Evolutionary conservation across 1,284 basidiomycete species (phyloP).

Genomic region (Pseudozyma thailandica): DNA sequence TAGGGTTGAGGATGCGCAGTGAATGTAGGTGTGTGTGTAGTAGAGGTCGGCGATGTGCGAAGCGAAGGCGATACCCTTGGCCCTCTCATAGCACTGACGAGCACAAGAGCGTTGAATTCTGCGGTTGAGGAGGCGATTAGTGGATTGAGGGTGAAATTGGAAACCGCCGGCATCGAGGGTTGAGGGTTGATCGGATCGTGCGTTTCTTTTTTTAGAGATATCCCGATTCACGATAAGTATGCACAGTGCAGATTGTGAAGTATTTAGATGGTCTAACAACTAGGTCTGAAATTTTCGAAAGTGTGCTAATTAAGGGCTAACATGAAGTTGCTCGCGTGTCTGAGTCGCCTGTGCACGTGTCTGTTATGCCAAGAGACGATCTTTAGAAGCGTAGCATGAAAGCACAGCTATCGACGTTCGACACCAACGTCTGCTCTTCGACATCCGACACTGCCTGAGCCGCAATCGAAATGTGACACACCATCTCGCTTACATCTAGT

Average conservation of each 20-base stretch:
- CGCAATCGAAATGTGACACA: no score
- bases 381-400: background rate
- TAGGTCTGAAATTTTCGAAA: background rate
- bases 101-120: background rate
- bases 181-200: no score
- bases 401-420: no score
- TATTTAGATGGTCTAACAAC: no score
- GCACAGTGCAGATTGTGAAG: no score
- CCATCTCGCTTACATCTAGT: no score
- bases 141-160: background rate
- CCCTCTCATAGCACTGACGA: constrained; percentile 14
- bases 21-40: background rate
- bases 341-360: background rate
- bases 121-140: background rate
- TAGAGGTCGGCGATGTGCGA: background rate
- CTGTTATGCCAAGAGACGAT: background rate
- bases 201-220: no score
- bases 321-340: background rate
- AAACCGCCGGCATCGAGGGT: background rate
- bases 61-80: constrained; percentile 21
- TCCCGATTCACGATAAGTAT: no score
- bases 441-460: no score
- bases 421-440: no score
- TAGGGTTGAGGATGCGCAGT: constrained; percentile 7
- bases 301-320: background rate